phyloP scores from a whole-genome alignment of 1,139 yeast genomes.

The Arxiozyma slooffiae region DNA sequence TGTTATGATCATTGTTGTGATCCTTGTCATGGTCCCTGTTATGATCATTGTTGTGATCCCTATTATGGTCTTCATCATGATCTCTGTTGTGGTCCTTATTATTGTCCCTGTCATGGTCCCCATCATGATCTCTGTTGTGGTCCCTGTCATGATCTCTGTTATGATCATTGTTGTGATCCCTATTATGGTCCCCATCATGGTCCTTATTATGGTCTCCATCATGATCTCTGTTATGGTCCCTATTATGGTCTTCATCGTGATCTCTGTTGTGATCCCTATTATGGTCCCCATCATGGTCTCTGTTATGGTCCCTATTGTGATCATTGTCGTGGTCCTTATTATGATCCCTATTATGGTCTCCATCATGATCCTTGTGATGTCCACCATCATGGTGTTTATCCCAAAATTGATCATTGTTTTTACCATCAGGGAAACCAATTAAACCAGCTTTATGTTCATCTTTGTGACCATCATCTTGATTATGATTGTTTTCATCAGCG shows the following conservation, averaged over 20 bases:
- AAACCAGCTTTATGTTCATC: neutral
- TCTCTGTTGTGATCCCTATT: neutral
- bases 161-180: neutral
- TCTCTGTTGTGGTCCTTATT: neutral
- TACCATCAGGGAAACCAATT: neutral
- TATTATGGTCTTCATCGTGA: neutral
- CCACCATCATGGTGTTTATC: neutral
- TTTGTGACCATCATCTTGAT: neutral
- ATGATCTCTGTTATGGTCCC: neutral
- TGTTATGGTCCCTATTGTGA: neutral
- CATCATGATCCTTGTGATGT: neutral
- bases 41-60: neutral
- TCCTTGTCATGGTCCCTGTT: neutral
- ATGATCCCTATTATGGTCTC: neutral
- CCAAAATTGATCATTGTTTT: neutral
- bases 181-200: neutral
- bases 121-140: neutral
- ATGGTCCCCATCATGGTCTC: neutral
- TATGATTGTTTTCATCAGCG: conserved; percentile 2
- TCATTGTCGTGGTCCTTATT: neutral
- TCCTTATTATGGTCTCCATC: neutral
- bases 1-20: neutral
- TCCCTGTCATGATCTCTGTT: neutral
- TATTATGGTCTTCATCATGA: neutral
- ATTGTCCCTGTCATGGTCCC: neutral